These are phyloP conservation scores for Trichophyton simii DNA, from an alignment of 2,329 filamentous ascomycete species.

Conservation along the genomic window DNA sequence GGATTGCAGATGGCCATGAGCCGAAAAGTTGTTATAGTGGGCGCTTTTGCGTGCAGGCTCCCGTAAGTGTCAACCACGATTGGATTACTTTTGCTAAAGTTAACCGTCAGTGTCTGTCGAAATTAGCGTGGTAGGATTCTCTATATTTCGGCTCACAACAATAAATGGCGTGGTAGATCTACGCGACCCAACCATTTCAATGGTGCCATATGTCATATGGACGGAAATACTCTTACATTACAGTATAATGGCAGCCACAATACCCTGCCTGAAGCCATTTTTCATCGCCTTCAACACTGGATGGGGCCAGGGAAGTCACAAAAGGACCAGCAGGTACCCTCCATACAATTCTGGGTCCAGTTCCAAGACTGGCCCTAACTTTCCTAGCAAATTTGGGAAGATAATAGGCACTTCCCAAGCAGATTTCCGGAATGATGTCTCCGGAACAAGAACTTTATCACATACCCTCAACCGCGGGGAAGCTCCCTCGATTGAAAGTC, in stretches of 20 bases:
- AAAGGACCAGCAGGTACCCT: constrained; percentile 7
- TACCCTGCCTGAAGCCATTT: constrained; percentile 22
- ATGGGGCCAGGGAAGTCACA: constrained; percentile 8
- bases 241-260: constrained; percentile 31
- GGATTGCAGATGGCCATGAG: constrained; percentile 25
- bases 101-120: not conserved
- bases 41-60: constrained; percentile 27
- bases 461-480: not conserved
- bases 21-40: constrained; percentile 25
- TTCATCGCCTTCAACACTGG: constrained; percentile 11
- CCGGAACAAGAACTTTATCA: not conserved
- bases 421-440: not conserved
- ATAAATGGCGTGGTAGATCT: constrained; percentile 18
- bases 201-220: constrained; percentile 24
- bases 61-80: constrained; percentile 15
- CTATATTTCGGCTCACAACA: not conserved
- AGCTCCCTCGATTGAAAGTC: constrained; percentile 4
- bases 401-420: not conserved
- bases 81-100: not conserved
- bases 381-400: not conserved
- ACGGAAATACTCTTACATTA: constrained; percentile 30
- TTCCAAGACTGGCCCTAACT: not conserved
- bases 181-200: constrained; percentile 22
- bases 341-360: not conserved
- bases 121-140: not conserved